These are phyloP conservation scores for Tagetes erecta DNA, from an alignment of 129 eudicot species.

Conservation along the genomic window DNA sequence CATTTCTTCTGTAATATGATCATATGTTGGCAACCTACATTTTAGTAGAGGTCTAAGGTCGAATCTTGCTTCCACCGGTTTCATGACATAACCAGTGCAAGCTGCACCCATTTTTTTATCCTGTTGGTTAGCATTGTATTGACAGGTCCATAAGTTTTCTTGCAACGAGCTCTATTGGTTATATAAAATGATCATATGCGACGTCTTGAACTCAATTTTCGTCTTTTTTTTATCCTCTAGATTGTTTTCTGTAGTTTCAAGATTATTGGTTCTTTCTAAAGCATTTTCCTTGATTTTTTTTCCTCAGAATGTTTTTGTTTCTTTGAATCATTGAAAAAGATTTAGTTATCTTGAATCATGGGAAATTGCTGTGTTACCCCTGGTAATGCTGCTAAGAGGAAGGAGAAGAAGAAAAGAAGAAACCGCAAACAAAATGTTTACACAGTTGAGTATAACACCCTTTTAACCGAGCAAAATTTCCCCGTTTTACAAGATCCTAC, in stretches of 20 bases:
- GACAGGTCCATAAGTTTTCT: background rate
- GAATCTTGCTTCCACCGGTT: no score
- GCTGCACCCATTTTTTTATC: background rate
- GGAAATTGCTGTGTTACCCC: constrained; percentile 77
- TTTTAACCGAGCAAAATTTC: constrained; percentile 37
- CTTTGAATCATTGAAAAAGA: background rate
- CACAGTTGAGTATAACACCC: constrained; percentile 45
- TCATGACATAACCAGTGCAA: no score
- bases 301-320: background rate
- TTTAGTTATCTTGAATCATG: constrained; percentile 43
- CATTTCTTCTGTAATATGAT: constrained; percentile 1
- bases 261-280: background rate
- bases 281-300: background rate
- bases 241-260: background rate
- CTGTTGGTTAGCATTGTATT: no score
- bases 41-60: no score
- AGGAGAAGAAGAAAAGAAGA: constrained; percentile 45
- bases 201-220: background rate
- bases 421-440: constrained; percentile 54
- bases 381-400: constrained; percentile 34
- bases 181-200: no score
- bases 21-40: background rate
- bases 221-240: background rate
- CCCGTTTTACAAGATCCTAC: constrained; percentile 56
- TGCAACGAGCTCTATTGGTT: no score